These are phyloP conservation scores for Silene latifolia DNA, from an alignment of 148 eudicot species.

Conservation along the genomic window DNA sequence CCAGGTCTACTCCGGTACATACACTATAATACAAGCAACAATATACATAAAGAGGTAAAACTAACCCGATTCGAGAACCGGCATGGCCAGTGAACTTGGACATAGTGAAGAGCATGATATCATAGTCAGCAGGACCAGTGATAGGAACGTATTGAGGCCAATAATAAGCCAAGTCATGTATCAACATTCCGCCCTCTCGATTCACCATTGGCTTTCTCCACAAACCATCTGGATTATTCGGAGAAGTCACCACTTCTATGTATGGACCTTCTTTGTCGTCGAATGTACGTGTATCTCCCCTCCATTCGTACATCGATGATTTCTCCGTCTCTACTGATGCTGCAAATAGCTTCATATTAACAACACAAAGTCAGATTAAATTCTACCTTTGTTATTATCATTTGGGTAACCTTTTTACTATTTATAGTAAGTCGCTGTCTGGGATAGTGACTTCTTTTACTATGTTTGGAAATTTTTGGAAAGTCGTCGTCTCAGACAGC, in stretches of 20 bases:
- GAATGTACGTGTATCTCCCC: conserved; percentile 47
- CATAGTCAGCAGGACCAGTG: conserved; percentile 40
- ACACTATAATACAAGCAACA: too few relatives aligned
- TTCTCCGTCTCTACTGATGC: conserved; percentile 38
- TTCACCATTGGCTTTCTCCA: conserved; percentile 42
- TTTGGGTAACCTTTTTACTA: too few relatives aligned
- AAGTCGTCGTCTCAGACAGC: too few relatives aligned
- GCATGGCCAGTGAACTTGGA: conserved; percentile 66
- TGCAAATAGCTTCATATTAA: conserved; percentile 41
- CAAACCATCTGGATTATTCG: conserved; percentile 72
- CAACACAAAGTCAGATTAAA: not conserved
- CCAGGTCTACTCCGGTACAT: too few relatives aligned
- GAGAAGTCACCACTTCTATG: conserved; percentile 66
- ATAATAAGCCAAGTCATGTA: conserved; percentile 81
- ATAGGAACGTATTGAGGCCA: conserved; percentile 92
- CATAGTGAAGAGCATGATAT: conserved; percentile 68
- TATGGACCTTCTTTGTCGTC: conserved; percentile 39
- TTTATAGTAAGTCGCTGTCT: too few relatives aligned
- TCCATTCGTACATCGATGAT: conserved; percentile 53
- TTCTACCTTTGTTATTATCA: too few relatives aligned
- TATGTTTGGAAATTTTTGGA: too few relatives aligned
- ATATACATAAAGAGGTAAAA: not conserved
- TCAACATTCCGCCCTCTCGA: conserved; percentile 34
- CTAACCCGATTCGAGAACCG: conserved; percentile 84
- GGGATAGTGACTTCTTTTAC: too few relatives aligned